Base-by-base conservation (phyloP, 768 basidiomycete genomes). In the Obba rivulosa region DNA sequence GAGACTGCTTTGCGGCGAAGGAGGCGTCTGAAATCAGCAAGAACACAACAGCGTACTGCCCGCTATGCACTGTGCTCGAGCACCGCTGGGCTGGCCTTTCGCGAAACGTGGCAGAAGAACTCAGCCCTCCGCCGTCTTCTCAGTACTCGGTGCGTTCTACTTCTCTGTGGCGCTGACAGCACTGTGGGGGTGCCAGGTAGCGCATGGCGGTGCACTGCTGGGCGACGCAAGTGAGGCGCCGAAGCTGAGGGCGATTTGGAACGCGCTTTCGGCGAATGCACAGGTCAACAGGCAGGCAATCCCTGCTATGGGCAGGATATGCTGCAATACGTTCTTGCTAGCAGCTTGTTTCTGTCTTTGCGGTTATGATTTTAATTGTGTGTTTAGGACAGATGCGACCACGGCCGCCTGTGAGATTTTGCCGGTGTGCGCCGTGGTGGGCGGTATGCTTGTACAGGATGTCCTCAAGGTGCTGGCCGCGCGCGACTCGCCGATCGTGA, bases 371-470 rank as follows among this genome's bases (percentile, higher is more conserved):
- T 25, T n/a, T n/a, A 18, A 36, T 38, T 43, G 23, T 23, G 4
- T 31, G 18, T 20, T 25, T 44, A 96, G 93, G 54, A 70, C 79
- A 16, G 55, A 87, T 36, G 71, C 83, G 4, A 75, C 70, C 13
- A 82, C 85, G n/a, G 85, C 90, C 7, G 67, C 70, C 17, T 81
- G 87, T 63, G 92, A 95, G 62, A 91, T 97, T 69, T 86, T 92
- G 0, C 92, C 96, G 0, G 84, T 92, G 1, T 91, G 92, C 62
- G 96, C 96, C 1, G 87, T 99, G 31, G 76, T 99, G 35, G 96
- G 96, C 22, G 96, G 96, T 20, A 79, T 98, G 69, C 71, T 98
- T 13, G 94, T 85, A 1, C 96, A 98, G 65, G 96, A 99, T 63
- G 85, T 97, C 44, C 73, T 99, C 35, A 93, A 96, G 64, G 82